phyloP scores from a whole-genome alignment of 2,329 filamentous ascomycete species.

The Mollisiaceae sp. region DNA sequence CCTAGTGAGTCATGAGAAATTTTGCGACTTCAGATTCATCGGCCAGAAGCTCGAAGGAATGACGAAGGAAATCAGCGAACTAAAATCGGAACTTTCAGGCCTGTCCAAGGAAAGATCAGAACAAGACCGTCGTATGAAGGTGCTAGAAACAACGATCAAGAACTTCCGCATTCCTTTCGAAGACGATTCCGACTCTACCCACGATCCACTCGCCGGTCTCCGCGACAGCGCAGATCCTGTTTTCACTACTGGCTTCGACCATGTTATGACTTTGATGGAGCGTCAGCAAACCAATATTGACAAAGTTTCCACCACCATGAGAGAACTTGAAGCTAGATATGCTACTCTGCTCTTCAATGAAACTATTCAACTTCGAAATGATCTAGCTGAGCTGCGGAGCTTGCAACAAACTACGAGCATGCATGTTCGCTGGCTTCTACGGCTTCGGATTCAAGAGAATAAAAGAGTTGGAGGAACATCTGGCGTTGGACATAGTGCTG shows the following conservation, averaged over 20 bases:
- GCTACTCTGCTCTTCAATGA: constrained; percentile 67
- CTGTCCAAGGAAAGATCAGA: constrained; percentile 48
- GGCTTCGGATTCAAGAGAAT: constrained; percentile 42
- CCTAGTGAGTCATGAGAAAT: constrained; percentile 51
- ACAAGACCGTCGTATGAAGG: constrained; percentile 50
- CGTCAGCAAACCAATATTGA: constrained; percentile 62
- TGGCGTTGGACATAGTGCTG: constrained; percentile 15
- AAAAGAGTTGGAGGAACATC: constrained; percentile 13
- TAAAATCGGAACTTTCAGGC: constrained; percentile 52
- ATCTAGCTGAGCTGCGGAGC: constrained; percentile 57
- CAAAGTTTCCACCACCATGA: constrained; percentile 60
- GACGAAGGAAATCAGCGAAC: constrained; percentile 48
- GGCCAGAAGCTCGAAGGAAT: constrained; percentile 55
- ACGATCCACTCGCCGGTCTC: constrained; percentile 36
- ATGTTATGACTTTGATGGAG: constrained; percentile 53
- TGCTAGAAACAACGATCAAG: constrained; percentile 25
- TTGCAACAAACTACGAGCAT: constrained; percentile 42
- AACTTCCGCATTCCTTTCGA: neutral
- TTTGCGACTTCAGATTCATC: constrained; percentile 58
- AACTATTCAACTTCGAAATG: constrained; percentile 64
- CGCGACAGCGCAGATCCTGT: constrained; percentile 29
- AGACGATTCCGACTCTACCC: neutral
- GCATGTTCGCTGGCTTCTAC: constrained; percentile 45
- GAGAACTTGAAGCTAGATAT: constrained; percentile 63
- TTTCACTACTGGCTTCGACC: constrained; percentile 49